Percentiles rank a stretch among this genome's conserved stretches.
Evolutionary conservation across 2,329 filamentous ascomycete species (phyloP).

Genomic region (Helotiales sp.): DNA sequence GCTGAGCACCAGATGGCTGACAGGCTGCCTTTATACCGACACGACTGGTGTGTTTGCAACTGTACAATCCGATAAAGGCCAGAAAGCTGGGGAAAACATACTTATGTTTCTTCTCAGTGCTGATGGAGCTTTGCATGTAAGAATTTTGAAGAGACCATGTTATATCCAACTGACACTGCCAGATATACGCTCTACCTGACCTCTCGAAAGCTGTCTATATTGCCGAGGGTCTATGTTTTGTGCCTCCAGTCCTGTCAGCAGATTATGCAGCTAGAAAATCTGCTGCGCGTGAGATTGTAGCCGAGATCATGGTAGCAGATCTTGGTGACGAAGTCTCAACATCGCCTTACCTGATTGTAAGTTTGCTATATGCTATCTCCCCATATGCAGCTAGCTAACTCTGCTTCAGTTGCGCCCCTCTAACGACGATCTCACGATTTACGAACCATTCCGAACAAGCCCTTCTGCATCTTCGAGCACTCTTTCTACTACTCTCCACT

Average conservation of each 20-base stretch:
- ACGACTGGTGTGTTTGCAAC: slow-evolving; percentile 54
- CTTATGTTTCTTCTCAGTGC: slow-evolving; percentile 77
- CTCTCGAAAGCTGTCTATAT: slow-evolving; percentile 70
- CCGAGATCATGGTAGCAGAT: slow-evolving; percentile 81
- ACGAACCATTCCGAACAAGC: slow-evolving; percentile 70
- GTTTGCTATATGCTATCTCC: slow-evolving; percentile 32
- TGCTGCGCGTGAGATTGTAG: slow-evolving; percentile 69
- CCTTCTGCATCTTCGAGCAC: slow-evolving; percentile 20
- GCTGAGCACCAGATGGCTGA: slow-evolving; percentile 70
- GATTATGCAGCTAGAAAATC: slow-evolving; percentile 71
- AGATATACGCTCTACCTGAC: slow-evolving; percentile 78
- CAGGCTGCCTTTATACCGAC: slow-evolving; percentile 82
- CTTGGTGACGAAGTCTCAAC: slow-evolving; percentile 73
- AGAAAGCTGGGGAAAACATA: slow-evolving; percentile 49
- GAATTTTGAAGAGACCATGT: slow-evolving; percentile 34
- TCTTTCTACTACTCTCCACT: slow-evolving; percentile 56
- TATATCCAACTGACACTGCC: slow-evolving; percentile 14
- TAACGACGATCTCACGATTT: slow-evolving; percentile 82
- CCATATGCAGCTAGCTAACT: slow-evolving; percentile 12
- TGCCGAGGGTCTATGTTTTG: slow-evolving; percentile 73
- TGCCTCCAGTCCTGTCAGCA: slow-evolving; percentile 73
- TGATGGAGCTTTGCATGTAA: slow-evolving; percentile 72
- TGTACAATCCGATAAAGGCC: slow-evolving; percentile 40
- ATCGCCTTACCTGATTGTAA: slow-evolving; percentile 79
- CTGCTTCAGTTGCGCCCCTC: slow-evolving; percentile 72